Base-by-base conservation (phyloP, 164 flowering plant species). In the Santalum album region DNA sequence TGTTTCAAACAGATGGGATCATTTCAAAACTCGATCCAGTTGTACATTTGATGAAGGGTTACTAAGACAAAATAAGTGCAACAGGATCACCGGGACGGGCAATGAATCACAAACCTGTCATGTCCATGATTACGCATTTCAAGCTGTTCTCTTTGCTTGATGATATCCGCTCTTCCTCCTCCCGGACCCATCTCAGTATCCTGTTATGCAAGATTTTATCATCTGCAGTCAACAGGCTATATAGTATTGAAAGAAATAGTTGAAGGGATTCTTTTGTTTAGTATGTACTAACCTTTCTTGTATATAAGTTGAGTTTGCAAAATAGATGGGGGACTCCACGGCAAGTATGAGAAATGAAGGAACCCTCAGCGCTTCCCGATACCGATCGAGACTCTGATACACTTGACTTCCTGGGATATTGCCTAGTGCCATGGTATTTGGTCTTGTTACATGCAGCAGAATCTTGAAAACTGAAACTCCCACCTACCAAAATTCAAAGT, bases 381-480 rank as follows among this genome's bases (percentile, higher is more conserved):
- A 92, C 61, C 83, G 63, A 25, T 34, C 48, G 11, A 82, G 55
- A 59, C 69, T 82, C 46, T 75, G 87, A 70, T 64, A 92, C 42
- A 79, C 75, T 18, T 82, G 76, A 22, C 96, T 87, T 32, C 96
- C 91, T 0, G 84, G 82, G 57, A 92, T 79, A 21, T 83, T 83
- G 23, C 97, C 99, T 24, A 87, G 48, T 6, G 65, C 68, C 23
- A 67, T 40, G 0, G 84, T 83, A 57, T 84, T 87, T 51, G 99
- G 99, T 56, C 99, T 79, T 1, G 99, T 80, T 26, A 89, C 92
- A 62, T 89, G 89, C 61, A 92, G 58, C 12, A 92, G 68, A 59
- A 89, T 78, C 78, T 87, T 89, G 72, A 89, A 79, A 2, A 92
- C 76, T 10, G 99, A 92, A 23, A 92, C 72, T 47, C 95, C 96